Conservation (phyloP, 805 yeast species). For the Spathaspora boniae region DNA sequence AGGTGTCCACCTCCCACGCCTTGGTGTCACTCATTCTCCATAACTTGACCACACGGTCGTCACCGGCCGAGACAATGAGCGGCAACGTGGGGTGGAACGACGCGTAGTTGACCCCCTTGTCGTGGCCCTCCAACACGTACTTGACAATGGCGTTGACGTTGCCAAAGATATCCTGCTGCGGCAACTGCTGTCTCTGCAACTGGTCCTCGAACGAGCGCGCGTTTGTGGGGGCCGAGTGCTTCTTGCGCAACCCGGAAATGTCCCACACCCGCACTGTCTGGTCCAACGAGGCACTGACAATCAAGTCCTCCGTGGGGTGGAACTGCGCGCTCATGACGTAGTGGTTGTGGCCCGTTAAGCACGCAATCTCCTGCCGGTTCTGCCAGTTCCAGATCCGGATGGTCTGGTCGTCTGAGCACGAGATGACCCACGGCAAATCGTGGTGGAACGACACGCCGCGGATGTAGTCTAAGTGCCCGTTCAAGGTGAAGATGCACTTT, state of each 20-base stretch:
- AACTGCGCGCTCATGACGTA: constrained; percentile 98
- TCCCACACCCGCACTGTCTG: constrained; percentile 99
- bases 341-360: constrained; percentile 96
- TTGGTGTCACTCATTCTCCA: constrained; percentile 98
- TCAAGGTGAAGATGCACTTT: constrained; percentile 85
- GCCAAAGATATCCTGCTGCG: constrained; percentile 92
- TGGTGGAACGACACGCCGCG: constrained; percentile 93
- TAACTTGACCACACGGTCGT: constrained; percentile 88
- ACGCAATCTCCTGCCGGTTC: constrained; percentile 94
- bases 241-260: constrained; percentile 88
- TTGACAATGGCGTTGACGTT: constrained; percentile 92
- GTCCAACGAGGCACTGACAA: constrained; percentile 94
- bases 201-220: constrained; percentile 51
- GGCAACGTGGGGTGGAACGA: constrained; percentile 97
- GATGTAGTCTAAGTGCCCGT: constrained; percentile 93
- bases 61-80: constrained; percentile 91
- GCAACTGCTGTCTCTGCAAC: constrained; percentile 57
- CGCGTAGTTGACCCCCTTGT: constrained; percentile 98
- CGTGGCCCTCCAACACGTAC: constrained; percentile 95
- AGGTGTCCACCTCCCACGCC: constrained; percentile 99
- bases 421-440: constrained; percentile 95
- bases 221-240: constrained; percentile 76
- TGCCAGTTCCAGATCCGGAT: constrained; percentile 99
- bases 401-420: constrained; percentile 97
- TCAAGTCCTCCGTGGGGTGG: constrained; percentile 92